Conservation (phyloP, 345 rosid species). For the Eucalyptus erythrocorys region DNA sequence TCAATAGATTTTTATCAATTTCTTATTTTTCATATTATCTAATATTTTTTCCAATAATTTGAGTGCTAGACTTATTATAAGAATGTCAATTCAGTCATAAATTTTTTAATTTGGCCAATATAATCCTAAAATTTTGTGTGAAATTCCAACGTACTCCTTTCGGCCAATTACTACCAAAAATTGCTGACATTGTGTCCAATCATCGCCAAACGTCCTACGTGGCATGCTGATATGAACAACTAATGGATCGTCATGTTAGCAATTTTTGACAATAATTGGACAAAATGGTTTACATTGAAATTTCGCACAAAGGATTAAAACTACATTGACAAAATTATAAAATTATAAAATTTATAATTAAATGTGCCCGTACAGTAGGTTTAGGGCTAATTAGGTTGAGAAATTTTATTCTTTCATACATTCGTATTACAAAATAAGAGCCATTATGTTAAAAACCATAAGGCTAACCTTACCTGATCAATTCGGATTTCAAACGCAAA, state of each 20-base stretch:
- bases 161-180: fast-evolving
- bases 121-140: fast-evolving
- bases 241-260: fast-evolving
- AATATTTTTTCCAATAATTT: too few relatives aligned
- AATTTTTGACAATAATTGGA: background rate
- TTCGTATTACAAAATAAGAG: background rate
- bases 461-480: background rate
- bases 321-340: background rate
- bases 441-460: background rate
- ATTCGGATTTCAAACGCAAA: background rate
- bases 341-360: background rate
- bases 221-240: background rate
- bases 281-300: background rate
- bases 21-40: background rate
- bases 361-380: fast-evolving
- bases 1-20: background rate
- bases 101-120: fast-evolving
- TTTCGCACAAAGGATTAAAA: background rate
- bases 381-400: background rate
- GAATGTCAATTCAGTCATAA: background rate
- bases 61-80: fast-evolving
- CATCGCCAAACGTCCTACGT: fast-evolving
- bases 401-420: background rate
- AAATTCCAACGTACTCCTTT: background rate
- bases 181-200: fast-evolving